These are phyloP conservation scores for Hymenoscyphus linearis DNA, from an alignment of 2,329 filamentous ascomycete species.

Conservation along the genomic window DNA sequence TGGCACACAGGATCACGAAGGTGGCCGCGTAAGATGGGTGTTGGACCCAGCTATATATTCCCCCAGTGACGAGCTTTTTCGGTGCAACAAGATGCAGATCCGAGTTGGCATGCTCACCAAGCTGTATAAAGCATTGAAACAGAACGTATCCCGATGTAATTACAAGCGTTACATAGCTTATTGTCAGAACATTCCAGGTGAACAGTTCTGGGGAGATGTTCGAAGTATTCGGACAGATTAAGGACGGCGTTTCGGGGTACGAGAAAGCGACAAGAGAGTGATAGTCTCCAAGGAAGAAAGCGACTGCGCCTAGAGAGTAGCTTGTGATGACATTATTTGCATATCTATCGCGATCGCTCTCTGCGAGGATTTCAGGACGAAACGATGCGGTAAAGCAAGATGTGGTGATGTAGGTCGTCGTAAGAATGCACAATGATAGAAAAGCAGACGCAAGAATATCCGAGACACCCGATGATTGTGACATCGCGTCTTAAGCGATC, in stretches of 20 bases:
- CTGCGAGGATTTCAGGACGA: not conserved
- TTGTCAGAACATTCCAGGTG: not conserved
- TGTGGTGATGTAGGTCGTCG: conserved; percentile 3
- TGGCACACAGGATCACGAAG: not conserved
- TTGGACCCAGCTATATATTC: conserved; percentile 9
- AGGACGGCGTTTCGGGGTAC: not conserved
- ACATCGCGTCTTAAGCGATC: conserved; percentile 1
- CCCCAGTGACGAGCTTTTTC: conserved; percentile 23
- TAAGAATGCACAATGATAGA: not conserved
- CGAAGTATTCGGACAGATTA: not conserved
- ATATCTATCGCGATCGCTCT: not conserved
- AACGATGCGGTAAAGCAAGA: not conserved
- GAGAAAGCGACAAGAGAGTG: not conserved
- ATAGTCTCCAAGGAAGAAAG: not conserved
- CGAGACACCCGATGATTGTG: not conserved
- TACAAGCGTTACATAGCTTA: conserved; percentile 34
- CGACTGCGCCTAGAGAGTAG: not conserved
- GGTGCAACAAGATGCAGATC: conserved; percentile 46
- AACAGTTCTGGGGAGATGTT: not conserved
- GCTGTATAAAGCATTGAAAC: conserved; percentile 32
- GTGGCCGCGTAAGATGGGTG: conserved; percentile 11
- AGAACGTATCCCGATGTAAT: conserved; percentile 19
- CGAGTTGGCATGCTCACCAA: conserved; percentile 42
- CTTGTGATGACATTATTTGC: not conserved
- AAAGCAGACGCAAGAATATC: not conserved